A percentile compares a stretch with the other conserved stretches of the same genome.
These are phyloP conservation scores for Gossypium trilobum DNA, from an alignment of 441 rosid genomes.

Conservation along the genomic window DNA sequence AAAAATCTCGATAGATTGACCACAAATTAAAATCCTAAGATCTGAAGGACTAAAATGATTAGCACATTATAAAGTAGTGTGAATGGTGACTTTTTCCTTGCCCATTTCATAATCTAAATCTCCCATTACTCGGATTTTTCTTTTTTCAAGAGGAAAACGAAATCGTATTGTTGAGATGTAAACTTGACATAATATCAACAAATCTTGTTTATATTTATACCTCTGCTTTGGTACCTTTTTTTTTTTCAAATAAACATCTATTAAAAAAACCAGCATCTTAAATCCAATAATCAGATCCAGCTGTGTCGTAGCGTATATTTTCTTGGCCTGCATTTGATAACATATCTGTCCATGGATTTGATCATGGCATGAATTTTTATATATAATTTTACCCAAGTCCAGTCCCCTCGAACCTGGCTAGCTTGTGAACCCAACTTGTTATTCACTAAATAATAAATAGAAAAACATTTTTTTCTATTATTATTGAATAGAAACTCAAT, in stretches of 20 bases:
- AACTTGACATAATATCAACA: too few species aligned
- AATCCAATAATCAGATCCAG: not conserved
- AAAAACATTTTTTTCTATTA: not conserved
- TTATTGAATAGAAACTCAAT: not conserved
- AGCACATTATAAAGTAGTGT: not conserved
- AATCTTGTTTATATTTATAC: not conserved
- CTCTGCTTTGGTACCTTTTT: not conserved
- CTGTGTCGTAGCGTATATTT: not conserved
- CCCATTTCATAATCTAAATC: not conserved
- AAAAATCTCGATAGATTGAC: not conserved
- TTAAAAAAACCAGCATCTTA: not conserved
- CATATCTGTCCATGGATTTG: not conserved
- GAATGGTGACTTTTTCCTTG: not conserved
- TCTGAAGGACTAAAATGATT: not conserved
- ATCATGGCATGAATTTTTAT: not conserved
- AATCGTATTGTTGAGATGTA: too few species aligned
- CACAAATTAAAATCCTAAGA: not conserved
- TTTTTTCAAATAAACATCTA: not conserved
- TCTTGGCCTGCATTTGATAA: not conserved
- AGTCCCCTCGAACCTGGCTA: too few species aligned
- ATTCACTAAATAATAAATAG: not conserved
- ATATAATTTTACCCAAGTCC: too few species aligned
- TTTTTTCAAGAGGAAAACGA: too few species aligned
- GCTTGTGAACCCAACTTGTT: not conserved
- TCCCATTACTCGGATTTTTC: too few species aligned